Evolutionary conservation across 441 rosid genomes (phyloP).

Genomic region (Metrosideros polymorpha): DNA sequence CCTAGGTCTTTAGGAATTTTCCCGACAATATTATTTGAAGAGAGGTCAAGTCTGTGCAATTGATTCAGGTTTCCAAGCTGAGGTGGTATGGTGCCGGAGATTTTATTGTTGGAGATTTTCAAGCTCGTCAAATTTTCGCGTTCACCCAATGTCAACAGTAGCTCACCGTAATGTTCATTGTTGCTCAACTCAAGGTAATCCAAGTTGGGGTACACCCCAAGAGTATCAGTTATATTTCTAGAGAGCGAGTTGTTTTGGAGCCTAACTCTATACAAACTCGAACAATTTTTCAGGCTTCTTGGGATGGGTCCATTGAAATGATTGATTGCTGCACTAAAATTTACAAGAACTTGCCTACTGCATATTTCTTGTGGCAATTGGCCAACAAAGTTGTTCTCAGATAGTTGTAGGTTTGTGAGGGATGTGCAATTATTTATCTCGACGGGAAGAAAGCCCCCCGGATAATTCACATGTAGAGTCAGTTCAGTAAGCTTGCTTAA

Average conservation of each 20-base stretch:
- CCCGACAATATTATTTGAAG: slow-evolving; percentile 21
- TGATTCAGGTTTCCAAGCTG: neutral
- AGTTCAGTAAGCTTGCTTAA: fast-evolving
- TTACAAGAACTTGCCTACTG: neutral
- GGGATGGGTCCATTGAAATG: neutral
- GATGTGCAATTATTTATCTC: neutral
- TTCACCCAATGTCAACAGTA: neutral
- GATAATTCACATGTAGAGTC: fast-evolving
- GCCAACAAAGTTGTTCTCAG: neutral
- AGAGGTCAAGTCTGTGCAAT: slow-evolving; percentile 12
- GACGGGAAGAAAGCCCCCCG: neutral
- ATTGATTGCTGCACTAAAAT: neutral
- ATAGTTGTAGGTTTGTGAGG: neutral
- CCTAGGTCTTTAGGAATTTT: slow-evolving; percentile 17
- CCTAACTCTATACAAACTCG: slow-evolving; percentile 7
- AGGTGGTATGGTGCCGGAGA: neutral
- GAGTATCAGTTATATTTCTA: slow-evolving; percentile 16
- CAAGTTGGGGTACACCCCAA: slow-evolving; percentile 18
- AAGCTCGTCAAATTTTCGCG: neutral
- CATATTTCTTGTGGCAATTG: neutral
- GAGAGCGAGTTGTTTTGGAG: slow-evolving; percentile 9
- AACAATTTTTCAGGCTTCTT: slow-evolving; percentile 20
- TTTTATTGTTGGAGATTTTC: neutral
- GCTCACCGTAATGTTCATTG: neutral
- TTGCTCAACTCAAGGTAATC: neutral